These are phyloP conservation scores for Penicilliopsis zonata DNA, from an alignment of 495 filamentous ascomycete genomes.

Conservation along the genomic window DNA sequence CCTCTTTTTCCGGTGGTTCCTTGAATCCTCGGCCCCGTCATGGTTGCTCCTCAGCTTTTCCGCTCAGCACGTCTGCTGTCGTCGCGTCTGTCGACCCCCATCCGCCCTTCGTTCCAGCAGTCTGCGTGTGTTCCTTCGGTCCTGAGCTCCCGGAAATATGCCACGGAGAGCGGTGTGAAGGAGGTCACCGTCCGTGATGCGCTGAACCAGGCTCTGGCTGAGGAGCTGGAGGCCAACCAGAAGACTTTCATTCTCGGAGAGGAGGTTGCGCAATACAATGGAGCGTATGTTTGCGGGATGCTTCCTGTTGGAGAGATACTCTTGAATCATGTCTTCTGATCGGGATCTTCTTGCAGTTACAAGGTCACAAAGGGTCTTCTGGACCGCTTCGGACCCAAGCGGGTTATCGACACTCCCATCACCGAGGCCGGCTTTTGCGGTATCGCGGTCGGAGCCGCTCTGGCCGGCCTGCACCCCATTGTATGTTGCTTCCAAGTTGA, in stretches of 20 bases:
- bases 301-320: background rate
- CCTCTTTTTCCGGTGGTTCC: constrained; percentile 5
- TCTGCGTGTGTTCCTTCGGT: constrained; percentile 34
- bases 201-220: constrained; percentile 91
- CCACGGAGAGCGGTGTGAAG: constrained; percentile 47
- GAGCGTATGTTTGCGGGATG: constrained; percentile 49
- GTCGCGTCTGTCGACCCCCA: constrained; percentile 41
- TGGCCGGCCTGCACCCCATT: constrained; percentile 87
- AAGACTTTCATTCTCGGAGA: constrained; percentile 95
- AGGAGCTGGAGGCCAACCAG: constrained; percentile 86
- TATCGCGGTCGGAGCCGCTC: constrained; percentile 84
- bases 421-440: constrained; percentile 92
- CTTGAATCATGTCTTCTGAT: constrained; percentile 1
- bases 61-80: constrained; percentile 71
- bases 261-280: constrained; percentile 99
- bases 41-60: constrained; percentile 63
- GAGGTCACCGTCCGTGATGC: constrained; percentile 96
- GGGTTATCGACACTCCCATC: constrained; percentile 96
- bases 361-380: constrained; percentile 96
- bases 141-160: constrained; percentile 32
- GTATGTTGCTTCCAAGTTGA: constrained; percentile 40
- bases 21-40: constrained; percentile 21
- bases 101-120: constrained; percentile 40
- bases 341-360: constrained; percentile 45
- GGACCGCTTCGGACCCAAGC: constrained; percentile 93